These are phyloP conservation scores for Calcarisporium arbuscula DNA, from an alignment of 2,329 filamentous ascomycete species.

Conservation along the genomic window DNA sequence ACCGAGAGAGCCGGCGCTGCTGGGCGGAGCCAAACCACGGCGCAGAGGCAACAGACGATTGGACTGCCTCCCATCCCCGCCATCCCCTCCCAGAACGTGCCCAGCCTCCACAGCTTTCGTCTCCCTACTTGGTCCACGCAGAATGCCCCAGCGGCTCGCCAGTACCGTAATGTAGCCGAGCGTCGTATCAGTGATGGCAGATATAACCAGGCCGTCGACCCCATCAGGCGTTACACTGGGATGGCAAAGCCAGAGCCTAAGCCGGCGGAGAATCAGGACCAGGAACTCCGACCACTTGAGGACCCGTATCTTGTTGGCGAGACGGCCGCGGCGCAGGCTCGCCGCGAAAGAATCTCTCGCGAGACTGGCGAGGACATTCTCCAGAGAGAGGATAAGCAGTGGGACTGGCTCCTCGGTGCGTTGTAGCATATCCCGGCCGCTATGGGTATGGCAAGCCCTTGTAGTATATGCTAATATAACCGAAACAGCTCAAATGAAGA, in stretches of 20 bases:
- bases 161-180: constrained; percentile 58
- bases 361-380: constrained; percentile 51
- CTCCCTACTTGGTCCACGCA: constrained; percentile 53
- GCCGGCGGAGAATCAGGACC: constrained; percentile 1
- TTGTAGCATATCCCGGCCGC: too few species aligned
- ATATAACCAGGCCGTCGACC: constrained; percentile 22
- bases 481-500: constrained; percentile 42
- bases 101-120: constrained; percentile 47
- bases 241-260: constrained; percentile 11
- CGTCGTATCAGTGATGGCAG: constrained; percentile 47
- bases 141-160: constrained; percentile 47
- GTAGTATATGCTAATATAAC: constrained; percentile 11
- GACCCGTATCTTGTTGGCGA: constrained; percentile 64
- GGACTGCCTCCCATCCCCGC: constrained; percentile 47
- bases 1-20: constrained; percentile 9
- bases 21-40: constrained; percentile 16
- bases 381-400: constrained; percentile 49
- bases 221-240: constrained; percentile 15
- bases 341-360: constrained; percentile 49
- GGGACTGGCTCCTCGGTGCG: constrained; percentile 56
- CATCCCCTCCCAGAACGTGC: constrained; percentile 27
- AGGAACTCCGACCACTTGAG: constrained; percentile 48
- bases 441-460: too few species aligned
- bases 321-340: constrained; percentile 51
- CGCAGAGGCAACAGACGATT: constrained; percentile 26